These are phyloP conservation scores for Alternaria alternata DNA, from an alignment of 2,329 filamentous ascomycete species.

Conservation along the genomic window DNA sequence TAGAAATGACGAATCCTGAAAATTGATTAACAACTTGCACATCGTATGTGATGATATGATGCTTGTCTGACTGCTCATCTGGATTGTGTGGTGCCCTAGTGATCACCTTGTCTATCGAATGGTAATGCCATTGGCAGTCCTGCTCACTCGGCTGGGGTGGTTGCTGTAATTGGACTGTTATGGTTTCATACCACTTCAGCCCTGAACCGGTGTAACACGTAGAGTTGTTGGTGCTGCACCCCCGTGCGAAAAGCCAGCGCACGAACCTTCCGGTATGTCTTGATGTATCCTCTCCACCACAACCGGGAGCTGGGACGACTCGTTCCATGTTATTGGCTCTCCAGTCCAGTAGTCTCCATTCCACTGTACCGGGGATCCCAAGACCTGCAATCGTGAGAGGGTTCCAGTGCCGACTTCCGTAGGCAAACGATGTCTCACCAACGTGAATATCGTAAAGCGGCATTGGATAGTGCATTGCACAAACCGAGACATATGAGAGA, in stretches of 20 bases:
- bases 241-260: not conserved
- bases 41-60: not conserved
- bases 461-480: not conserved
- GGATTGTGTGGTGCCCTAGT: not conserved
- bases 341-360: not conserved
- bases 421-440: not conserved
- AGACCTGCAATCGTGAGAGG: not conserved
- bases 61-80: not conserved
- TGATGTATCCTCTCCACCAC: not conserved
- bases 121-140: no score
- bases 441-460: not conserved
- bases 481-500: accelerated
- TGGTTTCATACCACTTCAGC: not conserved
- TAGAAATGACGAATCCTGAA: not conserved
- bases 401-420: not conserved
- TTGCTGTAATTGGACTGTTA: not conserved
- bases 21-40: not conserved
- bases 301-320: not conserved
- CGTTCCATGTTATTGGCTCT: not conserved
- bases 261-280: not conserved
- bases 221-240: not conserved
- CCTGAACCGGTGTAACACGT: not conserved
- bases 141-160: not conserved
- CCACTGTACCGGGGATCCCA: not conserved
- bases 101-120: not conserved